A percentile compares a stretch with the other conserved stretches of the same genome.
These are phyloP conservation scores for Leptographium galeiforme DNA, from an alignment of 2,329 filamentous ascomycete species.

Conservation along the genomic window DNA sequence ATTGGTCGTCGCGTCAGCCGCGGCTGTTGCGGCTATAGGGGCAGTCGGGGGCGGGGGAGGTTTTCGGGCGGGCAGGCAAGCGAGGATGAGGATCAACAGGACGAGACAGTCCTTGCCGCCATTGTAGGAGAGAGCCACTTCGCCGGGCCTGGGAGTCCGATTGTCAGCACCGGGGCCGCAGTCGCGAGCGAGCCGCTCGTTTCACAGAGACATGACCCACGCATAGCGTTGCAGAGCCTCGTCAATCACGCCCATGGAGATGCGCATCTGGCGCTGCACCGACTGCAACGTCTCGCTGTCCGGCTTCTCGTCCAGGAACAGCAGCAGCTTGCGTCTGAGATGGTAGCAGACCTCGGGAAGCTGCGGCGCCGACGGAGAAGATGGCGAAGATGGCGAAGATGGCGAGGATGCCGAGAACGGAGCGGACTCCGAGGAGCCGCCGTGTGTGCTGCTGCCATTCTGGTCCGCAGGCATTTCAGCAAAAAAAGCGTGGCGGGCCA, in stretches of 20 bases:
- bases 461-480: too few species aligned
- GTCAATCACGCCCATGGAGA: conserved; percentile 59
- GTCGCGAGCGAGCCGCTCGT: too few species aligned
- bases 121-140: conserved; percentile 88
- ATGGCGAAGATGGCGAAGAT: too few species aligned
- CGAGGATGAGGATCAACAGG: conserved; percentile 74
- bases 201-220: conserved; percentile 30
- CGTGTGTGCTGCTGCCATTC: neutral
- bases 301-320: conserved; percentile 50
- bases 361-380: neutral
- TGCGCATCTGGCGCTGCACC: conserved; percentile 62
- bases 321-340: conserved; percentile 45
- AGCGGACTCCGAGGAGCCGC: neutral
- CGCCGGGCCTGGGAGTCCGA: conserved; percentile 43
- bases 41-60: neutral
- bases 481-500: too few species aligned
- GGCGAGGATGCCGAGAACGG: too few species aligned
- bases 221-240: conserved; percentile 64
- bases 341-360: conserved; percentile 30
- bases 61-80: conserved; percentile 31
- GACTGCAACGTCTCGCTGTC: conserved; percentile 41
- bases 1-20: neutral
- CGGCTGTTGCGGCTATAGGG: neutral
- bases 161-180: neutral
- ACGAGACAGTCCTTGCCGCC: conserved; percentile 97